Conservation (phyloP, 2,329 filamentous ascomycete species). For the Ceratocystis ficicola region DNA sequence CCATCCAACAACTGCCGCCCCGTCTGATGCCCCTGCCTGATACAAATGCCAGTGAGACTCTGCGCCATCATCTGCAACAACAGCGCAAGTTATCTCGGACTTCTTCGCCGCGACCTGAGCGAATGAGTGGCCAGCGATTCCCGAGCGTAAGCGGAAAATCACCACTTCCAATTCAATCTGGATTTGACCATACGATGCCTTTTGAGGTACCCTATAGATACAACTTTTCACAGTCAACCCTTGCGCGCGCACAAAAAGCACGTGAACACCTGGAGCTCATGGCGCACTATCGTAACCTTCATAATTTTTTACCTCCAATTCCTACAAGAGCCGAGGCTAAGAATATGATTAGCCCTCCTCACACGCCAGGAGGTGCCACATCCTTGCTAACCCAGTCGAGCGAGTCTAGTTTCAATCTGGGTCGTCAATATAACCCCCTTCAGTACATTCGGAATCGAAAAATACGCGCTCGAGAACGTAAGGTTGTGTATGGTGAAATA, state of each 20-base stretch:
- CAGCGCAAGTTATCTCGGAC: conserved; percentile 52
- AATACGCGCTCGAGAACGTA: conserved; percentile 65
- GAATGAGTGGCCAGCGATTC: conserved; percentile 29
- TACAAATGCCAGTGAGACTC: conserved; percentile 43
- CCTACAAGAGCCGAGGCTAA: conserved; percentile 29
- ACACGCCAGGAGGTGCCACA: conserved; percentile 30
- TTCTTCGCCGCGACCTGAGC: conserved; percentile 45
- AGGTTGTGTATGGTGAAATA: conserved; percentile 57
- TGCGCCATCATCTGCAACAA: conserved; percentile 59
- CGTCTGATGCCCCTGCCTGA: conserved; percentile 42
- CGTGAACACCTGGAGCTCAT: conserved; percentile 76
- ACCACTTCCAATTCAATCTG: conserved; percentile 25
- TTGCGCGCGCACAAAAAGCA: conserved; percentile 72
- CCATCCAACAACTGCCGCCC: conserved; percentile 40
- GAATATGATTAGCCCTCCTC: conserved; percentile 27
- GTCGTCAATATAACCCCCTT: conserved; percentile 75
- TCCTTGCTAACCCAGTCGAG: conserved; percentile 24
- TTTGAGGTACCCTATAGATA: conserved; percentile 38
- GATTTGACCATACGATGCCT: conserved; percentile 26
- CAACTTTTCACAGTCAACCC: conserved; percentile 65
- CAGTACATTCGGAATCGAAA: conserved; percentile 89
- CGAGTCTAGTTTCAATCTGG: conserved; percentile 36
- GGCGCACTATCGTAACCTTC: conserved; percentile 66
- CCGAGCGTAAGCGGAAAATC: conserved; percentile 34
- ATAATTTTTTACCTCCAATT: conserved; percentile 68